A percentile compares a stretch with the other conserved stretches of the same genome.
Evolutionary conservation across 148 eudicot genomes (phyloP).

Genomic region (Oxyria digyna): DNA sequence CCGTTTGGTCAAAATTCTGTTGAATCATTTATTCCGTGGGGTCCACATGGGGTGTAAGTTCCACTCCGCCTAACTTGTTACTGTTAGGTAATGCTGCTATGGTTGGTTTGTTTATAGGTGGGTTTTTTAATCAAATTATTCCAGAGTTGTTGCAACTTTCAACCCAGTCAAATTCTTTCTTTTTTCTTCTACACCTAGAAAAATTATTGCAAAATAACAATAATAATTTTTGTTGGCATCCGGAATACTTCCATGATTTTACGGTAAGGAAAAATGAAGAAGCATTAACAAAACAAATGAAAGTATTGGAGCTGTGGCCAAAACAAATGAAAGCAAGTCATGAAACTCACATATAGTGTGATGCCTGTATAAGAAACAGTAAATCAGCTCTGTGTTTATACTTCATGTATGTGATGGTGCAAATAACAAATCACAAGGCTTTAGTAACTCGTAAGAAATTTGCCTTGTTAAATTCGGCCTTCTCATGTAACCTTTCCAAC

Average conservation of each 20-base stretch:
- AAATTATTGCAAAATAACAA: too few species aligned
- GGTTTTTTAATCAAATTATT: too few species aligned
- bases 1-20: too few species aligned
- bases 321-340: not conserved
- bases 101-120: not conserved
- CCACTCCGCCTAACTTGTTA: not conserved
- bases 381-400: too few species aligned
- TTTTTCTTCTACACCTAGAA: not conserved
- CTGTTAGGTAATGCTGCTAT: not conserved
- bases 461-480: too few species aligned
- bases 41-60: not conserved
- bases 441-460: too few species aligned
- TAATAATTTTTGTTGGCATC: not conserved
- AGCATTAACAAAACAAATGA: not conserved
- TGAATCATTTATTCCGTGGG: not conserved
- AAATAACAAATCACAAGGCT: too few species aligned
- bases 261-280: not conserved
- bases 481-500: not conserved
- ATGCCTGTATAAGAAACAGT: too few species aligned
- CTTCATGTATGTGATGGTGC: slow-evolving; percentile 1
- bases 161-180: too few species aligned
- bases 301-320: not conserved
- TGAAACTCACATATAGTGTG: not conserved
- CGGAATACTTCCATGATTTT: not conserved
- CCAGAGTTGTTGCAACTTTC: too few species aligned